These are phyloP conservation scores for Clonostachys rosea DNA, from an alignment of 2,329 filamentous ascomycete species.

Conservation along the genomic window DNA sequence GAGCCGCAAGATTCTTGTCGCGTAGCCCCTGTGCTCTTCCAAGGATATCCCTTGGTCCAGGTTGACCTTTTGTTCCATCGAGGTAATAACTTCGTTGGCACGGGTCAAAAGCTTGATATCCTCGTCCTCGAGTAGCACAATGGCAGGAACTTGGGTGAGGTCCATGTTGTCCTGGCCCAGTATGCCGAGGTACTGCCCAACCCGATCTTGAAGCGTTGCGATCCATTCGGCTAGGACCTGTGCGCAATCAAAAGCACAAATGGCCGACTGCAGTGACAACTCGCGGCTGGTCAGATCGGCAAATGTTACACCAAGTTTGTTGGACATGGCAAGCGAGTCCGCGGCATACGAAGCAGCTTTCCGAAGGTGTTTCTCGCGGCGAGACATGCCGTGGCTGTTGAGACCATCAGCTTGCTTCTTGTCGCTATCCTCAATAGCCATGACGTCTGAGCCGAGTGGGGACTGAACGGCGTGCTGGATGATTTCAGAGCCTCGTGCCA, in stretches of 20 bases:
- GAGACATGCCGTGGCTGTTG: slow-evolving; percentile 44
- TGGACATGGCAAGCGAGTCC: slow-evolving; percentile 83
- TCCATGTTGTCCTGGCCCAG: slow-evolving; percentile 81
- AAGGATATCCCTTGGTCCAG: slow-evolving; percentile 43
- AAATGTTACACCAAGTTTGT: slow-evolving; percentile 81
- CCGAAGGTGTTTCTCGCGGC: slow-evolving; percentile 80
- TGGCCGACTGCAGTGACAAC: slow-evolving; percentile 81
- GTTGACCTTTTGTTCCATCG: slow-evolving; percentile 76
- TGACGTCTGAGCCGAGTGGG: slow-evolving; percentile 43
- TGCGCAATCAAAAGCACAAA: slow-evolving; percentile 91
- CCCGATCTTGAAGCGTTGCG: slow-evolving; percentile 85
- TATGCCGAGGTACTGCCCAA: slow-evolving; percentile 84
- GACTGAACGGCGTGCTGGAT: slow-evolving; percentile 67
- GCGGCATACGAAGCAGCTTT: slow-evolving; percentile 96
- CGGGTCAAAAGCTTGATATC: slow-evolving; percentile 82
- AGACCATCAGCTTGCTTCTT: slow-evolving; percentile 34
- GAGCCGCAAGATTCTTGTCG: slow-evolving; percentile 76
- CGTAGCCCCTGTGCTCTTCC: slow-evolving; percentile 68
- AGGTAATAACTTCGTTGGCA: slow-evolving; percentile 72
- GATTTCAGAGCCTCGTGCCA: slow-evolving; percentile 73
- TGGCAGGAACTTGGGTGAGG: slow-evolving; percentile 72
- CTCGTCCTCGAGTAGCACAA: slow-evolving; percentile 89
- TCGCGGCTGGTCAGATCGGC: slow-evolving; percentile 80
- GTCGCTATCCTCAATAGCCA: slow-evolving; percentile 37
- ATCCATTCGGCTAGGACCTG: slow-evolving; percentile 95